phyloP scores from a whole-genome alignment of 805 yeast species.

The Suhomyces sp. region DNA sequence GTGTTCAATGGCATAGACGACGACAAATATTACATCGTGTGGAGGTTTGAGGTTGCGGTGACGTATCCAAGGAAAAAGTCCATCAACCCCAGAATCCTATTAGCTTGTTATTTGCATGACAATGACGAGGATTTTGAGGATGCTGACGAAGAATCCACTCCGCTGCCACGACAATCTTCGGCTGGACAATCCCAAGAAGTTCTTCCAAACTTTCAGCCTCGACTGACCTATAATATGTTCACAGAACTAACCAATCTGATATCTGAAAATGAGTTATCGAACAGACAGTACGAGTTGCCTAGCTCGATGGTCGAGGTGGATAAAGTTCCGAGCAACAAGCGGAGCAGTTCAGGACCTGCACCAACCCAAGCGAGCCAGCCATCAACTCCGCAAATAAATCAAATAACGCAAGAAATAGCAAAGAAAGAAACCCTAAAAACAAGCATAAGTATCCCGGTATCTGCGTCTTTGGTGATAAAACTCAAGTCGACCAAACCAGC shows the following conservation, averaged over 20 bases:
- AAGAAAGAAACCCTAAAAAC: constrained; percentile 9
- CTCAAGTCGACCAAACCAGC: constrained; percentile 49
- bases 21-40: constrained; percentile 16
- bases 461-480: constrained; percentile 42
- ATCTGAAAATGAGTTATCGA: background rate
- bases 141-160: background rate
- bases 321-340: background rate
- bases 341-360: background rate
- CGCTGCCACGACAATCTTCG: background rate
- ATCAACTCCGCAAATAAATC: background rate
- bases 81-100: constrained; percentile 21
- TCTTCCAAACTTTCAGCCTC: constrained; percentile 19
- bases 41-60: constrained; percentile 30
- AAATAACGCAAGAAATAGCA: background rate
- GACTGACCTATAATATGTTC: constrained; percentile 13
- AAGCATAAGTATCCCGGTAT: constrained; percentile 23
- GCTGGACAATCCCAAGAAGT: constrained; percentile 2
- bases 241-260: constrained; percentile 15
- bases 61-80: constrained; percentile 31
- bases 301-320: constrained; percentile 4
- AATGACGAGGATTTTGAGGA: constrained; percentile 4
- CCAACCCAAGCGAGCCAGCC: background rate
- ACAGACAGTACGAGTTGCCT: constrained; percentile 6
- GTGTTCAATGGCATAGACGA: constrained; percentile 8
- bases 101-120: constrained; percentile 19